Base-by-base conservation (phyloP, 306 rosid genomes). In the Dryas alaskensis region DNA sequence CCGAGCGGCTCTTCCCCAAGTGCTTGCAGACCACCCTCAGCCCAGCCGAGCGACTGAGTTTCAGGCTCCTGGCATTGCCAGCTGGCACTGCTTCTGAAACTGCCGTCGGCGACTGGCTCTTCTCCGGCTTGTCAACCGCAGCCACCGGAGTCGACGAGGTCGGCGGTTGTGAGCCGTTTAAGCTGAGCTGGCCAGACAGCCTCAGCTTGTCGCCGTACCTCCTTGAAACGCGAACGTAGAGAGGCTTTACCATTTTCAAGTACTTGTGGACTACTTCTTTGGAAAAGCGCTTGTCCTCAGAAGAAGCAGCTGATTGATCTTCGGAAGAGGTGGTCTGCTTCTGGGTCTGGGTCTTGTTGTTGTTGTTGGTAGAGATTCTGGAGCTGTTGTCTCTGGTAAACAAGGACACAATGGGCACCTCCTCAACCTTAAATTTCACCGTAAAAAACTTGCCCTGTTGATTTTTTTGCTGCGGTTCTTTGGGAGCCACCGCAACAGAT, bases 1-100 rank as follows among this genome's bases (percentile, higher is more conserved):
- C 98, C 27, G 99, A 95, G 31, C 96, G 93, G 76, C 98, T 95
- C 70, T 95, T 95, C 8, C 99, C 99, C 80, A 95, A 79, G 74
- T 92, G 98, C 85, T 95, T 92, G 62, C 94, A 88, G 8, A 87
- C 99, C 27, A 92, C 97, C 71, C 84, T 81, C 57, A 95, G 84
- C 58, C 96, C 92, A 2, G 92, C 86, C 2, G 92, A 1, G 37
- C 37, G 37, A 31, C 37, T 31, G 2, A 31, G 37, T 31, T 31
- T 31, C 37, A 31, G 37, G 3, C 37, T 31, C 37, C 37, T 31
- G 3, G 37, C 37, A 31, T 31, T 31, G 37, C 37, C 37, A 31
- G 37, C 37, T 31, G 37, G 37, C 37, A 31, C 37, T 31, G 37
- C 37, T 62, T 80, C 88, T 16, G 72, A 58, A 60, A 50, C 67